Conservation (phyloP, 129 eudicot species). For the Pseudognaphalium luteoalbum region DNA sequence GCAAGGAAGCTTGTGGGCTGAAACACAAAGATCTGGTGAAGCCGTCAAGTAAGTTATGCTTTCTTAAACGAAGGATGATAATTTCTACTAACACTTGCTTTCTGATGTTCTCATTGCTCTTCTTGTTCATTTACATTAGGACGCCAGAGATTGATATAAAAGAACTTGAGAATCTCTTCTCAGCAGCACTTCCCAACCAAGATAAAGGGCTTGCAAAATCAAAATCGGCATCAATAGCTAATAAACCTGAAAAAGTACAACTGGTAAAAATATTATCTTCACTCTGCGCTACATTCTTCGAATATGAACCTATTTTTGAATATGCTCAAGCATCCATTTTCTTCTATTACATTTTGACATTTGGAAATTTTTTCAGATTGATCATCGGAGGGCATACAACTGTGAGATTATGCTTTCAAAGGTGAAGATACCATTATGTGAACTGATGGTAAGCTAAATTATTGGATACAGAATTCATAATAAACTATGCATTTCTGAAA, state of each 20-base stretch:
- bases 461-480: conserved; percentile 9
- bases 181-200: conserved; percentile 56
- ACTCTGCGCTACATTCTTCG: background rate
- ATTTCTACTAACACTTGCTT: background rate
- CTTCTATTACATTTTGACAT: background rate
- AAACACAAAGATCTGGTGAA: conserved; percentile 77
- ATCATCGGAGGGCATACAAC: conserved; percentile 85
- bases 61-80: background rate
- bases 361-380: conserved; percentile 57
- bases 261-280: conserved; percentile 54
- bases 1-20: conserved; percentile 99
- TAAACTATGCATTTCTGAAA: conserved; percentile 16
- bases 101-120: conserved; percentile 9
- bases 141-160: conserved; percentile 82
- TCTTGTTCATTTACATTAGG: conserved; percentile 39
- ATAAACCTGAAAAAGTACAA: conserved; percentile 78
- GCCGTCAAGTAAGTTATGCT: conserved; percentile 60
- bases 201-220: conserved; percentile 48
- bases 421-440: conserved; percentile 90
- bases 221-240: conserved; percentile 48
- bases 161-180: conserved; percentile 91
- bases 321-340: background rate
- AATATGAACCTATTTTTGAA: conserved; percentile 15
- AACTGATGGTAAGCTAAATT: conserved; percentile 69
- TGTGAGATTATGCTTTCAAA: conserved; percentile 98